phyloP scores from a whole-genome alignment of 192 early-diverging fungal species.

The Neocallimastix lanati region DNA sequence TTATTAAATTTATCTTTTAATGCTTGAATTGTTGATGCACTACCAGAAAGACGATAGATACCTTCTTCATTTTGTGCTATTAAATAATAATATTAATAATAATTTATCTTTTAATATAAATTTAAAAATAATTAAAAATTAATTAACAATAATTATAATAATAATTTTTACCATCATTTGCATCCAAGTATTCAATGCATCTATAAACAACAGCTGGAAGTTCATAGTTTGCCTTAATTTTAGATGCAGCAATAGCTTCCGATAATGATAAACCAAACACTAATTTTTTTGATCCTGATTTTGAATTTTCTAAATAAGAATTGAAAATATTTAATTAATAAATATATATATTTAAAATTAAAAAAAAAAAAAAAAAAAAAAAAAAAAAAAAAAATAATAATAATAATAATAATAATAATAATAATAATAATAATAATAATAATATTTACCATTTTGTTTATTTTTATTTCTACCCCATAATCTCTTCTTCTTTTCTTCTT shows the following conservation, averaged over 20 bases:
- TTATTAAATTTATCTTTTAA: slow-evolving; percentile 68
- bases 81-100: neutral
- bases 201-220: slow-evolving; percentile 83
- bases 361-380: no score
- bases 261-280: slow-evolving; percentile 82
- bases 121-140: neutral
- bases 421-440: no score
- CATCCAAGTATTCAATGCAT: slow-evolving; percentile 90
- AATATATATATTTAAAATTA: no score
- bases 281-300: neutral
- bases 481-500: neutral
- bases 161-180: slow-evolving; percentile 32
- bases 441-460: neutral
- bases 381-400: no score
- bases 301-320: neutral
- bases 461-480: neutral
- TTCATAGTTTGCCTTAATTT: slow-evolving; percentile 54
- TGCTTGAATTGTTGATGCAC: slow-evolving; percentile 42
- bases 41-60: slow-evolving; percentile 81
- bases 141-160: neutral
- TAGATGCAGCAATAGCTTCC: slow-evolving; percentile 47
- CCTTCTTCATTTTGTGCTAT: slow-evolving; percentile 75
- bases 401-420: no score
- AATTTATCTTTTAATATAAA: neutral
- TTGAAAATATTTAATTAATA: no score